A percentile compares a stretch with the other conserved stretches of the same genome.
phyloP scores from a whole-genome alignment of 1,284 basidiomycete genomes.

The Leccinum angustisporum region DNA sequence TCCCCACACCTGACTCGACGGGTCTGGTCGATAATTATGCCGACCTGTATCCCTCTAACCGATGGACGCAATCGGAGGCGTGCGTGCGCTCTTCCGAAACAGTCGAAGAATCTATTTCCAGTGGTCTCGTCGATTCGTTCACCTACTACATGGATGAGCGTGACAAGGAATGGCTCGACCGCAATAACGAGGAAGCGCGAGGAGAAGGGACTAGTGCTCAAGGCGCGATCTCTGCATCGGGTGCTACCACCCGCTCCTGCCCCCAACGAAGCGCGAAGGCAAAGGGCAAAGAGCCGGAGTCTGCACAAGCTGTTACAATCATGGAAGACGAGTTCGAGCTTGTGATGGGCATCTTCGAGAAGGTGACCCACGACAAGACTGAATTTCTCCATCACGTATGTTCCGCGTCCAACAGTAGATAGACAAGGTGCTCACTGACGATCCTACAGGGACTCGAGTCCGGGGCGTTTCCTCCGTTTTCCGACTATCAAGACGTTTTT shows the following conservation, averaged over 20 bases:
- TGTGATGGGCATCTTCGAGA: conserved; percentile 94
- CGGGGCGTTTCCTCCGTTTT: conserved; percentile 73
- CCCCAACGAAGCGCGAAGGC: conserved; percentile 68
- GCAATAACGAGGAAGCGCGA: conserved; percentile 86
- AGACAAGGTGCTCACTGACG: neutral
- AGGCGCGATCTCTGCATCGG: conserved; percentile 55
- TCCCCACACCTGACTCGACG: conserved; percentile 90
- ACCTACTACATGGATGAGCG: conserved; percentile 96
- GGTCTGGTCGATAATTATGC: conserved; percentile 77
- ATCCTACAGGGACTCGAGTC: conserved; percentile 54
- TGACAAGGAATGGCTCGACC: conserved; percentile 92
- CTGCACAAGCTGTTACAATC: conserved; percentile 60
- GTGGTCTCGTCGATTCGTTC: conserved; percentile 65
- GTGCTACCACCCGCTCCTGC: conserved; percentile 49
- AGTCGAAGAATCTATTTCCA: conserved; percentile 73
- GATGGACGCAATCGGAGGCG: conserved; percentile 76
- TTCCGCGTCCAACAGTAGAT: neutral
- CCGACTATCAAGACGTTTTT: conserved; percentile 77
- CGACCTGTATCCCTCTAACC: conserved; percentile 66
- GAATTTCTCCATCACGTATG: conserved; percentile 89
- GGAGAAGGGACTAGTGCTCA: conserved; percentile 82
- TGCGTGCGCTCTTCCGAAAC: conserved; percentile 88
- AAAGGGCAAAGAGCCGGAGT: conserved; percentile 77
- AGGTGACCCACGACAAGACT: conserved; percentile 85
- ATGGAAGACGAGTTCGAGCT: conserved; percentile 93